Evolutionary conservation across 176 grass and related monocot genomes (phyloP), one percentile per base, ranked within the genome.

Genomic region (Metroxylon sagu): DNA sequence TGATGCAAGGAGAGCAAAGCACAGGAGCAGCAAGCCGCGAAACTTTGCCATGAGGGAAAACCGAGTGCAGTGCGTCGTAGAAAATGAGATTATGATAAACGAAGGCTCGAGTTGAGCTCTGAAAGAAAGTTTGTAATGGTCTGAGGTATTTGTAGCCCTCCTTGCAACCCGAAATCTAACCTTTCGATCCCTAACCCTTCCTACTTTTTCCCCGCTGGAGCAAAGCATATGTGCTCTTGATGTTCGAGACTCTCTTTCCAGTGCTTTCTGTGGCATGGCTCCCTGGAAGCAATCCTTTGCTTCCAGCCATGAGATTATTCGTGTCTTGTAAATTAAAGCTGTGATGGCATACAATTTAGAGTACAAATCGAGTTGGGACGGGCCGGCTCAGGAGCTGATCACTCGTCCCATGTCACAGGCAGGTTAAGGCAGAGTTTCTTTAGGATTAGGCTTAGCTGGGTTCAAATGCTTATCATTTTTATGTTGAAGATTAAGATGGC

Each of bases 261-360:
- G 26, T 26, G 21, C 62, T 18, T 70, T 54, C 29, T 19, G 52
- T 30, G 71, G 62, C 12, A 12, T 14, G 19, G 29, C 35, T 23
- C 54, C 60, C 56, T 48, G 49, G 49, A 85, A 83, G 80, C 60
- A 76, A 82, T 93, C 7, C 89, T 93, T 87, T 81, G 67, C 89
- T 85, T 95, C 65, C 25, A 56, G 16, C 50, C 16, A 49, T 29
- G 56, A 29, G 76, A 86, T 82, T 82, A 76, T 82, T 56, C 83
- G 61, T 87, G 60, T 65, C 83, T 86, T 89, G 69, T 25, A n/a
- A 49, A 62, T 62, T 2, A 39, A 10, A 8, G 7, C 12, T 10
- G 35, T 2, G 35, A 8, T 39, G 35, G 7, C 35, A 12, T 12
- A 12, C 7, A 39, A 39, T 8, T 10, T 2, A 8, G 1, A 10